Evolutionary conservation across 306 rosid species (phyloP), one percentile per base, ranked within the genome.

Genomic region (Mucuna pruriens): DNA sequence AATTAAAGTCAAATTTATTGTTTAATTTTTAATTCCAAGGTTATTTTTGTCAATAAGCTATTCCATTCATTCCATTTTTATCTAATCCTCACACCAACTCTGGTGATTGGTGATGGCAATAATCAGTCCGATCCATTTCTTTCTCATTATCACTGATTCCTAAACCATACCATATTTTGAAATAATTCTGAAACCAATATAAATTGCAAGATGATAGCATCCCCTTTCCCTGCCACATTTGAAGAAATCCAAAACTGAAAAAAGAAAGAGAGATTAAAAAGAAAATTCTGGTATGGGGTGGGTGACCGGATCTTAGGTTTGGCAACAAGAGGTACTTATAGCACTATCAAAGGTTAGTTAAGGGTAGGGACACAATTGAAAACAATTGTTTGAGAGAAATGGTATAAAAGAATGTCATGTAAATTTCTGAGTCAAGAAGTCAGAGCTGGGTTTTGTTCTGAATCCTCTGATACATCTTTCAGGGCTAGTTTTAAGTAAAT

Each of bases 261-360:
- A 25, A 26, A 0, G 23, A 69, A n/a, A n/a, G 33, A 44, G 9
- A 64, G 25, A 69, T 31, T 36, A 11, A 25, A 70, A 48, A 3
- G 31, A 7, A 23, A 19, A 65, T 65, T 65, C 54, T 13, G 16
- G 26, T 65, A 7, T 26, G 57, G n/a, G 17, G 76, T 5, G 63
- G 17, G 36, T 11, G 65, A 63, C 9, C 23, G 44, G 38, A 61
- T 26, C 74, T 23, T 9, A 19, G 40, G 48, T 62, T 60, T 36
- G 82, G 51, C 46, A 57, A 40, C 29, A 69, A 62, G 40, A 52
- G 8, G 60, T 17, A 51, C 10, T 83, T 49, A 9, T 16, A 33
- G 55, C 2, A 16, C 13, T 76, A 23, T 68, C 42, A 12, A 70
- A 34, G 17, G 73, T 48, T 19, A 25, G 54, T 26, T 45, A 70